Base-by-base conservation (phyloP, 1,284 basidiomycete genomes). In the Apiotrichum mycotoxinovorans region DNA sequence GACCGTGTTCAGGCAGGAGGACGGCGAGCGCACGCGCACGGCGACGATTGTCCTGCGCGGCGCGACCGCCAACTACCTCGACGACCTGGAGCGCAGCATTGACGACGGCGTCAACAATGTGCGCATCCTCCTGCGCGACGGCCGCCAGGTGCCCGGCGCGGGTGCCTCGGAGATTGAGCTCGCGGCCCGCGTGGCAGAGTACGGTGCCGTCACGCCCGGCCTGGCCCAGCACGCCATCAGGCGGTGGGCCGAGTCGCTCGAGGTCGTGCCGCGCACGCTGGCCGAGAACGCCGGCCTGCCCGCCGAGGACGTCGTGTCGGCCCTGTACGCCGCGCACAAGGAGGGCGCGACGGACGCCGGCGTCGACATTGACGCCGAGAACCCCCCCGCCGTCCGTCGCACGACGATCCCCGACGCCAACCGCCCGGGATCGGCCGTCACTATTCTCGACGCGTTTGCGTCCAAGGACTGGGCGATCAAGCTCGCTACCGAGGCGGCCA, bases 41-140 rank as follows among this genome's bases (percentile, higher is more conserved):
- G 88, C 93, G 35, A 97, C 93, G 23, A 88, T 97, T 73, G 90
- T 97, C n/a, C 80, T 97, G 34, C 85, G 93, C n/a, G 96, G 96
- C 5, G 95, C 96, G 41, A 99, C 96, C 1, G 84, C 91, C 51
- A 98, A 96, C 78, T 86, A 87, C 65, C 80, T 98, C 52, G 96
- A 99, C 74, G 96, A 98, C 74, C 84, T 98, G 25, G 88, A 99
- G 77, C 85, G 96, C 27, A 92, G 94, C 27, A 84, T 99, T 53
- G 96, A 98, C 72, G 95, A 98, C 70, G 96, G 95, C 26, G 92
- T 96, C 65, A 95, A 93, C 77, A 94, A 96, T 43, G 89, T 99
- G 79, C 96, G 98, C 79, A 84, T 89, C 30, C 79, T 99, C 57
- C 80, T 98, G 64, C 92, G 93, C 70, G 96, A 99, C 70, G 82